Base-by-base conservation (phyloP, 202 grass and related monocot genomes). In the Brachypodium distachyon region DNA sequence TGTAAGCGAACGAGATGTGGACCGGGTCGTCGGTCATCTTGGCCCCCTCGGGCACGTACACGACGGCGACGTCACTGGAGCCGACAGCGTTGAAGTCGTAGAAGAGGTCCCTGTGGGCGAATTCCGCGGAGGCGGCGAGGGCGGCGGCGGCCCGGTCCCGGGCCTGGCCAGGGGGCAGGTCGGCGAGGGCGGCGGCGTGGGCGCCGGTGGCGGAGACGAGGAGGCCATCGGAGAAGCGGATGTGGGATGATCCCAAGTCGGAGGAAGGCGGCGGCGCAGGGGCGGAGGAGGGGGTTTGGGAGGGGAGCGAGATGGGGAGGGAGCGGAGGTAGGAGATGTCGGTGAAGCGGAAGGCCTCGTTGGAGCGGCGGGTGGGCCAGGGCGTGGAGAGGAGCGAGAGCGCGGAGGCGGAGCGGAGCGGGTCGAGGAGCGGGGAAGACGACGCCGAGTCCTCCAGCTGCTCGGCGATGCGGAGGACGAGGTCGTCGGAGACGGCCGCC, bases 391-490 rank as follows among this genome's bases (percentile, higher is more conserved):
- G 83, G 65, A 98, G 89, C 40, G 84, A 92, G 36, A 86, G 82
- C 47, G 91, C 71, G 19, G 95, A 88, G 72, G 85, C 80, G 43
- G 88, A 84, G 26, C 91, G 88, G 27, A 98, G 82, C 0, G 84
- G 77, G 60, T 70, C 83, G 38, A 98, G 87, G 51, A 88, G 84
- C 38, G 77, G 73, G 21, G 91, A 76, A 52, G 89, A 18, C 70
- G 72, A 33, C 43, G 87, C 87, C 41, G 87, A 83, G 77, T 98
- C 95, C 77, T 98, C 91, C 12, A 98, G 85, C 89, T 98, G 89
- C 81, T 98, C 96, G 41, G 96, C 96, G 85, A 98, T 95, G 79
- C 91, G 89, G 70, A 95, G 87, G 70, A 98, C 89, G 21, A 87
- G 83, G 76, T 91, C 89, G 74, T 98, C 89, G 54, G 89, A 95